Base-by-base conservation (phyloP, 2,329 filamentous ascomycete genomes). In the Chaetomiaceae sp. region DNA sequence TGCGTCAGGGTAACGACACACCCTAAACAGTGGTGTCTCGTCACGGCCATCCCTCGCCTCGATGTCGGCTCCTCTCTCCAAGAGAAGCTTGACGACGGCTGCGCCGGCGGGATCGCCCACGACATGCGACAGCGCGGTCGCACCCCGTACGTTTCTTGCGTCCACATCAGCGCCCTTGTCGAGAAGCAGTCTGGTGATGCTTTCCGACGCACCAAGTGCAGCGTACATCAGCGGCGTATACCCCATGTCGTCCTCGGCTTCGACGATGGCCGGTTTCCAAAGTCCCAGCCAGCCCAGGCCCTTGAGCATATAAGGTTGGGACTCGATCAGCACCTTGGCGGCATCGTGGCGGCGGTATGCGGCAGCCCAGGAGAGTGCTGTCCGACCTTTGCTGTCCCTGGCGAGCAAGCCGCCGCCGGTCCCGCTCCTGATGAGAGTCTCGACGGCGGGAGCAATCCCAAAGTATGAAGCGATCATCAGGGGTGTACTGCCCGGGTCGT, bases 401-500 rank as follows among this genome's bases (percentile, higher is more conserved):
- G 33, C n/a, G 3, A 48, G 29, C 11, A 51, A 34, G 36, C 40
- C 38, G 20, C 19, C 31, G 22, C 38, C 22, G 27, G n/a, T 44
- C 12, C 17, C 17, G 2, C 12, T 27, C 19, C 45, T 50, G 14
- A 48, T 33, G 14, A 60, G 19, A 15, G 12, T 8, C 34, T 39
- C 22, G 5, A 54, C 51, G 12, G 50, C 56, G 11, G 51, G 27
- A 12, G 48, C 19, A 27, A 63, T 56, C 2, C 62, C 61, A 52
- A 56, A 56, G 36, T 46, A 55, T 4, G 56, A 57, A n/a, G 52
- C 57, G 31, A 53, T 27, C 22, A 55, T 54, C 15, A 61, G 42
- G 47, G 25, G 11, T n/a, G 51, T 56, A 39, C 52, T 29, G 3
- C 14, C 9, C 12, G 49, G 15, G 50, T 51, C 31, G 6, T 34